Evolutionary conservation across 1,284 basidiomycete genomes (phyloP), one percentile per base, ranked within the genome.

Genomic region (Marasmius tenuissimus): DNA sequence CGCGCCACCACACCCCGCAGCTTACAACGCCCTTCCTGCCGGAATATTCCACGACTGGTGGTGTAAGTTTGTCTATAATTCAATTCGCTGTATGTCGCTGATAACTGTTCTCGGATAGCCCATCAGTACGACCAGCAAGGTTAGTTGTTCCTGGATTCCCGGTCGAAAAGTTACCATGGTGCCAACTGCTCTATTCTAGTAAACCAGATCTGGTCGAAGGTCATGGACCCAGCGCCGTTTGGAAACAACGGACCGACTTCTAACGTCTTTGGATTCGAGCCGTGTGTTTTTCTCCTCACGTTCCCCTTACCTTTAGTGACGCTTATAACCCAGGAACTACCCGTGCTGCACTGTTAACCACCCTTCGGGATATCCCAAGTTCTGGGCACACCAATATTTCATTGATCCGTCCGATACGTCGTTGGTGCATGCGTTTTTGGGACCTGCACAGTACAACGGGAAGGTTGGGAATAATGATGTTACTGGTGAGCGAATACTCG

Each of bases 331-430:
- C 38, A 77, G 76, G 18, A 78, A 78, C 59, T 77, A 77, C 60
- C 75, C 76, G 1, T 78, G 76, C 61, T 78, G 77, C 61, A 77
- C 76, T 1, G 76, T 77, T 58, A 78, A 78, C 61, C 76, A 78
- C 51, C 75, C 76, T 16, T 73, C 75, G 57, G 76, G 65, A 3
- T 76, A 72, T 56, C 76, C 77, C 2, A 78, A 77, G 61, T 79
- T 78, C 65, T 79, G 77, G 77, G 70, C 74, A 11, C 72, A 78
- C 57, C 69, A 73, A 9, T 78, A 78, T 66, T 70, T 76, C 62
- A 67, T 71, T 0, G 70, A 74, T 38, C 62, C 69, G 11, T 64
- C 70, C 22, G 68, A 65, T 27, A 62, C 69, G 10, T 70, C 72
- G 2, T 68, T 79, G 11, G 65, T 76, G 5, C 76, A 79, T 59